Evolutionary conservation across 768 basidiomycete genomes (phyloP).

Genomic region (Favolaschia claudopus): DNA sequence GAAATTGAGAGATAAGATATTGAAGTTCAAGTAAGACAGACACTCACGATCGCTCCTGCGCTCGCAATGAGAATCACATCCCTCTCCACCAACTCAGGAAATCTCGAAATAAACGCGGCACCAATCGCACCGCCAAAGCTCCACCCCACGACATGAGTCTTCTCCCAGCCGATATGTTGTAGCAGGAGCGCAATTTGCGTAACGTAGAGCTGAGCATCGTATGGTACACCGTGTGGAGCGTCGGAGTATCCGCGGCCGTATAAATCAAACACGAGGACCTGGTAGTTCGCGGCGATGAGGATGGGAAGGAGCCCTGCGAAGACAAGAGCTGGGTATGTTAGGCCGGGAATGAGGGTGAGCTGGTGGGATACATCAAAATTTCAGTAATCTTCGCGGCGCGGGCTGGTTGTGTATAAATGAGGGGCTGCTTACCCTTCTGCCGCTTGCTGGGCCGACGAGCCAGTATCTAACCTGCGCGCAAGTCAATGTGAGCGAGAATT

Average conservation of each 20-base stretch:
- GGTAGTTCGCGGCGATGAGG: conserved; percentile 51
- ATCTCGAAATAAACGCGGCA: conserved; percentile 52
- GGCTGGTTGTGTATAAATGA: no score
- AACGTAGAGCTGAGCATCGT: conserved; percentile 52
- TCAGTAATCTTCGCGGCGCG: no score
- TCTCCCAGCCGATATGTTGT: conserved; percentile 58
- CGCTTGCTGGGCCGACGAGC: no score
- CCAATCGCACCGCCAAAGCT: conserved; percentile 63
- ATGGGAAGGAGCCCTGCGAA: conserved; percentile 55
- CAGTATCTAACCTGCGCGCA: no score
- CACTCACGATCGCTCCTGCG: conserved; percentile 52
- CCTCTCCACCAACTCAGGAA: conserved; percentile 54
- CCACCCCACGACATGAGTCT: conserved; percentile 51
- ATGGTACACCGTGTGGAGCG: conserved; percentile 52
- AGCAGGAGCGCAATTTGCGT: conserved; percentile 62
- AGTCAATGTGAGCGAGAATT: no score
- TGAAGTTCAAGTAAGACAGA: neutral
- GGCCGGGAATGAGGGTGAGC: no score
- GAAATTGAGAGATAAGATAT: conserved; percentile 38
- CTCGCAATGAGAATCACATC: conserved; percentile 57
- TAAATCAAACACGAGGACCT: conserved; percentile 62
- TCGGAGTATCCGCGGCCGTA: conserved; percentile 66
- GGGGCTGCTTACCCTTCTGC: no score
- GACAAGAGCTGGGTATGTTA: no score
- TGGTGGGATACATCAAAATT: no score